Evolutionary conservation across 805 yeast species (phyloP).

Genomic region (Kuraishia ogatae): DNA sequence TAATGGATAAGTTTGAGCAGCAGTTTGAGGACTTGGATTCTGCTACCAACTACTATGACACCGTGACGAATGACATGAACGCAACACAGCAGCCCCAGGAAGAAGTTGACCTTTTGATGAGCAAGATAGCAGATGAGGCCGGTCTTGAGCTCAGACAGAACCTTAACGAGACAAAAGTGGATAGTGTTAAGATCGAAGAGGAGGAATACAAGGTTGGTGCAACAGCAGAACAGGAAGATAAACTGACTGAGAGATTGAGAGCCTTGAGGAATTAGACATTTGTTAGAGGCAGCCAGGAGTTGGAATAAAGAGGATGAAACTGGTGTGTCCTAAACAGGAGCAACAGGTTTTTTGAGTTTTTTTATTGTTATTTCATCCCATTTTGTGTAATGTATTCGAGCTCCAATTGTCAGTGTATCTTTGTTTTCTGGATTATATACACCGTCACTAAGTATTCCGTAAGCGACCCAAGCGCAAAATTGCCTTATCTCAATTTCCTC

Average conservation of each 20-base stretch:
- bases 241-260: conserved; percentile 76
- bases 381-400: too few relatives aligned
- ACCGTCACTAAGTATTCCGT: too few relatives aligned
- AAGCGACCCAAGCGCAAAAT: too few relatives aligned
- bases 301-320: too few relatives aligned
- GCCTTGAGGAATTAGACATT: conserved; percentile 52
- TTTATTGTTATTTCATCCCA: too few relatives aligned
- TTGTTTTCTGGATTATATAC: too few relatives aligned
- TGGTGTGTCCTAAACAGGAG: too few relatives aligned
- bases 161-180: conserved; percentile 56
- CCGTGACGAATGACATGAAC: conserved; percentile 79
- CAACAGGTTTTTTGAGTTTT: too few relatives aligned
- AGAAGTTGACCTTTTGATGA: conserved; percentile 85
- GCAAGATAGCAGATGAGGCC: conserved; percentile 93
- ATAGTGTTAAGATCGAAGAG: conserved; percentile 29
- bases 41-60: conserved; percentile 85
- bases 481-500: too few relatives aligned
- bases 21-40: conserved; percentile 97
- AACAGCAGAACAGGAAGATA: conserved; percentile 74
- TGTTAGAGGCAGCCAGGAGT: too few relatives aligned
- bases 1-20: conserved; percentile 94
- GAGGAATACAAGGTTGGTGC: conserved; percentile 24
- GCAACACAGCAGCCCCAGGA: conserved; percentile 92
- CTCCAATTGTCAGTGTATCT: too few relatives aligned
- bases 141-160: conserved; percentile 89